Conservation (phyloP, 2,329 filamentous ascomycete genomes). For the Atkinsonella texensis region DNA sequence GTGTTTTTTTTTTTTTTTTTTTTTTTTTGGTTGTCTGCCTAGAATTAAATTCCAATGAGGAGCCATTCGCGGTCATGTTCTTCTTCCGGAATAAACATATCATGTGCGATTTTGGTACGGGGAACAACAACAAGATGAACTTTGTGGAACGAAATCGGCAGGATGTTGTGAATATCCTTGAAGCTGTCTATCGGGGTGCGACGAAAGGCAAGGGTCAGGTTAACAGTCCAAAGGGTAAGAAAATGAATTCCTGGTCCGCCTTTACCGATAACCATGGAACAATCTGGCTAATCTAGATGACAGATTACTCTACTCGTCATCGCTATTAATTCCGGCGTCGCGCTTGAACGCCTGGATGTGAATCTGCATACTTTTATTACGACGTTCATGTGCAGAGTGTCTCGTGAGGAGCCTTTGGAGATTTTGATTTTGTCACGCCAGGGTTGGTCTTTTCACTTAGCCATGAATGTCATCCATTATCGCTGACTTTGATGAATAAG, state of each 20-base stretch:
- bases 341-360: not conserved
- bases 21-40: not conserved
- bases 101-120: constrained; percentile 95
- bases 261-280: not conserved
- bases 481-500: constrained; percentile 5
- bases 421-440: constrained; percentile 3
- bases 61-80: constrained; percentile 90
- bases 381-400: not conserved
- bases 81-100: constrained; percentile 99
- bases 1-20: not conserved
- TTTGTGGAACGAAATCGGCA: constrained; percentile 94
- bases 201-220: constrained; percentile 97
- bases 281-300: not conserved
- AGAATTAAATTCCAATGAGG: constrained; percentile 20
- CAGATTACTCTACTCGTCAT: constrained; percentile 26
- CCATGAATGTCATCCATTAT: constrained; percentile 1
- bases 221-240: constrained; percentile 73
- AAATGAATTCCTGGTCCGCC: not conserved
- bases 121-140: constrained; percentile 98
- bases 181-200: constrained; percentile 95
- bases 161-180: constrained; percentile 95
- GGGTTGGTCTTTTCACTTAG: constrained; percentile 17
- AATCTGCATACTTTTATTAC: not conserved
- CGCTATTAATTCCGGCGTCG: constrained; percentile 17
- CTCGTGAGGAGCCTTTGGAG: not conserved